Evolutionary conservation across 1,284 basidiomycete species (phyloP).

Genomic region (Phellopilus nigrolimitatus): DNA sequence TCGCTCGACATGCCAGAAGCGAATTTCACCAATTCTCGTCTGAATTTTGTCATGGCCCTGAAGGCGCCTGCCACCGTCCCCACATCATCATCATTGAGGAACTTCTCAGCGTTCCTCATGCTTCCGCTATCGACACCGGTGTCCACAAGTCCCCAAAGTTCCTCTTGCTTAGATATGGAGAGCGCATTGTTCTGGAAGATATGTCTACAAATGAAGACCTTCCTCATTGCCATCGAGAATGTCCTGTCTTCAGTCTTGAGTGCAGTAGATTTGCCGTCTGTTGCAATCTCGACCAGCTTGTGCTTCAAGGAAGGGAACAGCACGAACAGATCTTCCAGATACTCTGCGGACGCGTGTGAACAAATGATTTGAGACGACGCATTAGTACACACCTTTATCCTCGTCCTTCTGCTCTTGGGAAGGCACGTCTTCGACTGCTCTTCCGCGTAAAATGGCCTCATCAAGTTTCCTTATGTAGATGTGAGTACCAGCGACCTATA

Average conservation of each 20-base stretch:
- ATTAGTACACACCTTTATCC: neutral
- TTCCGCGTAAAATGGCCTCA: no score
- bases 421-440: no score
- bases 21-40: neutral
- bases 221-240: no score
- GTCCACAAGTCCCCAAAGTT: neutral
- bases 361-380: neutral
- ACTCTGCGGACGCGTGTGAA: neutral
- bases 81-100: neutral
- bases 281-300: no score
- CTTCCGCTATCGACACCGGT: neutral
- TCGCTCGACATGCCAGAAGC: neutral
- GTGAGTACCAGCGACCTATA: neutral
- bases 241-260: no score
- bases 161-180: neutral
- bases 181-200: slow-evolving; percentile 1
- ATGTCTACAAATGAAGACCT: neutral
- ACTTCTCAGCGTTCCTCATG: neutral
- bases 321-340: neutral
- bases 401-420: neutral
- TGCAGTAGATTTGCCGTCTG: no score
- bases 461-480: neutral
- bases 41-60: no score
- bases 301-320: neutral
- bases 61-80: neutral